Base-by-base conservation (phyloP, 2,329 filamentous ascomycete species). In the Plenodomus tracheiphilus region DNA sequence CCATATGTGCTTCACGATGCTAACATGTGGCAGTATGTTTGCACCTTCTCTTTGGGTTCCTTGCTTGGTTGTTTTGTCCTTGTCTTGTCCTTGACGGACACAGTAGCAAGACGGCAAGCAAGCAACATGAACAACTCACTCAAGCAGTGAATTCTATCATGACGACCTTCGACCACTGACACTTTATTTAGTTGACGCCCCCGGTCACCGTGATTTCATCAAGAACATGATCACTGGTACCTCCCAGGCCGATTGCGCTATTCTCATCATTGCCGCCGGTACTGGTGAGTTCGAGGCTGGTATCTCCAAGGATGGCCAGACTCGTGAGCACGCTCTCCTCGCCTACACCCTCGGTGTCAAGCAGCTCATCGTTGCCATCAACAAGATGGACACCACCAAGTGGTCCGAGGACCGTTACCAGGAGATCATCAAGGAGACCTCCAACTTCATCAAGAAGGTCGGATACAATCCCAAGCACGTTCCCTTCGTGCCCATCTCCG, bases 151-250 rank as follows among this genome's bases (percentile, higher is more conserved):
- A n/a, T n/a, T n/a, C n/a, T n/a, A n/a, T n/a, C n/a, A n/a, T n/a
- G n/a, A n/a, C n/a, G n/a, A n/a, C n/a, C n/a, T n/a, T n/a, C n/a
- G n/a, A n/a, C n/a, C n/a, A n/a, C n/a, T n/a, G n/a, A n/a, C n/a
- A n/a, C n/a, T n/a, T n/a, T n/a, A n/a, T n/a, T n/a, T n/a, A n/a
- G n/a, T n/a, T n/a, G 68, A 99, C 76, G 94, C 94, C 79, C 94
- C 94, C 75, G 94, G 94, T 82, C 94, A 99, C 83, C 93, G 94
- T 94, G 94, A 99, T 78, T 99, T 97, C 87, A 97, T 99, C 91
- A 99, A 99, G 93, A 99, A 97, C 92, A 99, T 99, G 94, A 99
- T 99, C 81, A 97, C 94, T 88, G 94, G 94, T 92, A 97, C 94
- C 77, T 99, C 94, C 80, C 94, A 97, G 89, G 94, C 94, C 73